These are phyloP conservation scores for Debaryomyces subglobosus DNA, from an alignment of 1,139 yeast genomes.

Conservation along the genomic window DNA sequence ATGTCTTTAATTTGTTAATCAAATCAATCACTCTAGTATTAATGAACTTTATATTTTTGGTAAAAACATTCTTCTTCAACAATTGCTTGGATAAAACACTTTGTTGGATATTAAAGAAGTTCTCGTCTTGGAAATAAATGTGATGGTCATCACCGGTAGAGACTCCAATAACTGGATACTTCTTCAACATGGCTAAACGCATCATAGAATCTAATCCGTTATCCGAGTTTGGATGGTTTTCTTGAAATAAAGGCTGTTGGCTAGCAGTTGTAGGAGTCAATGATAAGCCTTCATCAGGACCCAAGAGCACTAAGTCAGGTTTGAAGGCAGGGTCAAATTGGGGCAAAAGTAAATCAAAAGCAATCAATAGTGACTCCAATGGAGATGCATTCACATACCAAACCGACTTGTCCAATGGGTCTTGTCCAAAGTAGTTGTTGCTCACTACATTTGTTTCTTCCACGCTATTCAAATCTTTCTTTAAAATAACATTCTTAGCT, in stretches of 20 bases:
- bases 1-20: conserved; percentile 17
- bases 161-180: conserved; percentile 32
- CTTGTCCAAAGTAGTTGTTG: conserved; percentile 32
- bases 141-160: conserved; percentile 33
- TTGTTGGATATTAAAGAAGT: conserved; percentile 22
- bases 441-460: conserved; percentile 1
- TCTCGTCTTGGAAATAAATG: conserved; percentile 39
- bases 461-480: conserved; percentile 9
- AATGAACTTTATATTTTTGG: conserved; percentile 30
- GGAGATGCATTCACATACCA: conserved; percentile 47
- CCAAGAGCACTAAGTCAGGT: conserved; percentile 43
- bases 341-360: conserved; percentile 38
- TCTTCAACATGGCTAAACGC: conserved; percentile 26
- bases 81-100: conserved; percentile 10
- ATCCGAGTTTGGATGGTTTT: conserved; percentile 14
- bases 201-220: conserved; percentile 18
- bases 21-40: conserved; percentile 26
- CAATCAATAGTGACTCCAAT: conserved; percentile 32
- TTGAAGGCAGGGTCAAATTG: conserved; percentile 28
- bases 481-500: conserved; percentile 24
- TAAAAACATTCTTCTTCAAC: conserved; percentile 26
- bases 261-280: conserved; percentile 19
- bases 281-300: conserved; percentile 40
- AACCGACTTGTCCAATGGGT: conserved; percentile 35
- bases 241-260: conserved; percentile 3